Conservation (phyloP, 1,284 basidiomycete species). For the Heterobasidion annosum region DNA sequence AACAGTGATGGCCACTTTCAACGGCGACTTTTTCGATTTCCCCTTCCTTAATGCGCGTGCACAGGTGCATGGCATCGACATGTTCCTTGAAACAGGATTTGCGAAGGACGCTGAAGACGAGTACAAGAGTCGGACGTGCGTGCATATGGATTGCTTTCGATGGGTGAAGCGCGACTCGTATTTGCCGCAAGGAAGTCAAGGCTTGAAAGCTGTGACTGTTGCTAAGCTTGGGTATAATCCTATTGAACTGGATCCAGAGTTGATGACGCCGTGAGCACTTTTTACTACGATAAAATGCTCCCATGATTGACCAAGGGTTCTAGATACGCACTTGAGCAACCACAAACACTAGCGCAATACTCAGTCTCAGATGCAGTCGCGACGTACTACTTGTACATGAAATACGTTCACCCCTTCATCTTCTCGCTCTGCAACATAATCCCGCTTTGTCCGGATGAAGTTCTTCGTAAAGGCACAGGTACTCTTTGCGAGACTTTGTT, state of each 20-base stretch:
- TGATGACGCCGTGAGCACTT: constrained; percentile 90
- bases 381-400: constrained; percentile 99
- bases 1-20: constrained; percentile 97
- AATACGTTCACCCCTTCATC: constrained; percentile 99
- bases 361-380: constrained; percentile 99
- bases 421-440: constrained; percentile 99
- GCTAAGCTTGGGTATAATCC: constrained; percentile 97
- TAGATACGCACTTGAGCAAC: constrained; percentile 95
- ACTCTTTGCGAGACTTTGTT: constrained; percentile 96
- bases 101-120: constrained; percentile 89
- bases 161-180: constrained; percentile 99
- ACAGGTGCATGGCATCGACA: constrained; percentile 87
- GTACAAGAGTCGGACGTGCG: constrained; percentile 90
- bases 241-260: constrained; percentile 95
- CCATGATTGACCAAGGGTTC: not conserved
- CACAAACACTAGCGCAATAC: constrained; percentile 92
- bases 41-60: constrained; percentile 92
- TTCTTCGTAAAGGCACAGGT: constrained; percentile 91
- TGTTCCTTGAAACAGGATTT: constrained; percentile 95
- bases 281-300: not conserved
- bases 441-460: constrained; percentile 94
- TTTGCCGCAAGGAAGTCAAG: constrained; percentile 96
- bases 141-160: constrained; percentile 99
- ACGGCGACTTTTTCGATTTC: constrained; percentile 99
- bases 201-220: constrained; percentile 96